A percentile compares a stretch with the other conserved stretches of the same genome.
Conservation (phyloP, 2,329 filamentous ascomycete species). For the Amauroascus niger region DNA sequence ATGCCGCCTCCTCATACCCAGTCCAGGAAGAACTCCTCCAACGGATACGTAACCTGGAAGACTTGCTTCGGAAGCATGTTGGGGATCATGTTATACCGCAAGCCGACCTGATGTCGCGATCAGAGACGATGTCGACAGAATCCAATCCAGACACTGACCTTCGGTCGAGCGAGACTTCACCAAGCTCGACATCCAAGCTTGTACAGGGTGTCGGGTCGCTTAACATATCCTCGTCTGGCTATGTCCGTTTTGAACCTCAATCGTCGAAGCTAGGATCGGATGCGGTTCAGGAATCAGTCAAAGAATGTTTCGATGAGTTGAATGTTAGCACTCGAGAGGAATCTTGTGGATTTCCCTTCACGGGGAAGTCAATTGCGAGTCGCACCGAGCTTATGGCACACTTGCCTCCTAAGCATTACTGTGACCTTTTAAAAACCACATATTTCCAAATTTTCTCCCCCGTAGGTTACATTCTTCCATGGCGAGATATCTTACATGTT, state of each 20-base stretch:
- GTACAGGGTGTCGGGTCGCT: conserved; percentile 25
- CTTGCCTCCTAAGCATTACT: conserved; percentile 30
- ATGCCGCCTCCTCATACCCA: conserved; percentile 18
- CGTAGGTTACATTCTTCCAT: conserved; percentile 20
- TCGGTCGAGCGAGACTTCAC: conserved; percentile 1
- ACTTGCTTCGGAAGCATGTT: conserved; percentile 29
- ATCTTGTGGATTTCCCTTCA: conserved; percentile 28
- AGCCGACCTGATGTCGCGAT: conserved; percentile 1
- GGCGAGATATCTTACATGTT: not conserved
- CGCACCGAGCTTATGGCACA: conserved; percentile 26
- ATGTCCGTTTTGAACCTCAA: conserved; percentile 31
- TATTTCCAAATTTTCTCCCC: conserved; percentile 34
- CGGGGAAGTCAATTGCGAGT: conserved; percentile 21
- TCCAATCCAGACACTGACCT: conserved; percentile 2
- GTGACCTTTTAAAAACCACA: conserved; percentile 29
- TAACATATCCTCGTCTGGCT: conserved; percentile 27
- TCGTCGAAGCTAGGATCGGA: conserved; percentile 27
- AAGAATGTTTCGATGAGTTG: conserved; percentile 22
- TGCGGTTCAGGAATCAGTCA: conserved; percentile 21
- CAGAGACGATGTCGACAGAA: not conserved
- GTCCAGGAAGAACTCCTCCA: conserved; percentile 28
- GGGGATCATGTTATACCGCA: conserved; percentile 17
- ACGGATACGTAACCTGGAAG: conserved; percentile 30
- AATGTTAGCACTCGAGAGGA: conserved; percentile 26
- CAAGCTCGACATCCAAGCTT: conserved; percentile 19